phyloP scores from a whole-genome alignment of 768 basidiomycete species.

The Exidia glandulosa region DNA sequence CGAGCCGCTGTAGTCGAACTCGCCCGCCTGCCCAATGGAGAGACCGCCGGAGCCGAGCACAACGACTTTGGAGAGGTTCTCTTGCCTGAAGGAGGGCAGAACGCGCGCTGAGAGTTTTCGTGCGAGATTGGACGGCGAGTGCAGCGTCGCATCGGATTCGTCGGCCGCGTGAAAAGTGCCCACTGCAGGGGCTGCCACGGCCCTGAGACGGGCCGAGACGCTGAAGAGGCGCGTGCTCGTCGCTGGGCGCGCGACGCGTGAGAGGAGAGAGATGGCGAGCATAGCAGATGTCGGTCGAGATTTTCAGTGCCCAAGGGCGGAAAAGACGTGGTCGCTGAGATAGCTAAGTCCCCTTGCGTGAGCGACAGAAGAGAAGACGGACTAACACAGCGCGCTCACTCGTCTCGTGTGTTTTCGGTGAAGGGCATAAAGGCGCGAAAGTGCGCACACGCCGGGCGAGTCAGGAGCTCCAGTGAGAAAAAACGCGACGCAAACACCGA shows the following conservation, averaged over 20 bases:
- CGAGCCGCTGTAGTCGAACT: conserved; percentile 99
- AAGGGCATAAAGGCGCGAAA: not conserved
- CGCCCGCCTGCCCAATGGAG: conserved; percentile 95
- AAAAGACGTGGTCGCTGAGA: not conserved
- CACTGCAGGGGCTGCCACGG: conserved; percentile 11
- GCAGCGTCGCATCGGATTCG: conserved; percentile 37
- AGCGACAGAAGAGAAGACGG: not conserved
- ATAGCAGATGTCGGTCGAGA: no score
- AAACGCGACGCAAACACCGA: no score
- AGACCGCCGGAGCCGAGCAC: conserved; percentile 96
- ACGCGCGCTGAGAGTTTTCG: conserved; percentile 89
- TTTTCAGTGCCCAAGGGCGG: not conserved
- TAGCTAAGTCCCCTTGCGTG: not conserved
- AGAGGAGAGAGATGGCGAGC: not conserved
- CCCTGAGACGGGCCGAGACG: not conserved
- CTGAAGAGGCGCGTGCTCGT: not conserved
- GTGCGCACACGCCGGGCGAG: not conserved
- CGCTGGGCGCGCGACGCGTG: not conserved
- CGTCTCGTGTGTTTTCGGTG: conserved; percentile 1
- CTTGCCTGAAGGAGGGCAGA: conserved; percentile 80
- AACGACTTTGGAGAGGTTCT: conserved; percentile 88
- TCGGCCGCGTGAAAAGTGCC: conserved; percentile 7
- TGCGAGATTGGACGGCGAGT: conserved; percentile 90
- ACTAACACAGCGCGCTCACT: not conserved
- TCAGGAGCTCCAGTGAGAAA: not conserved